phyloP scores from a whole-genome alignment of 2,329 filamentous ascomycete genomes.

The Xylariales sp. region DNA sequence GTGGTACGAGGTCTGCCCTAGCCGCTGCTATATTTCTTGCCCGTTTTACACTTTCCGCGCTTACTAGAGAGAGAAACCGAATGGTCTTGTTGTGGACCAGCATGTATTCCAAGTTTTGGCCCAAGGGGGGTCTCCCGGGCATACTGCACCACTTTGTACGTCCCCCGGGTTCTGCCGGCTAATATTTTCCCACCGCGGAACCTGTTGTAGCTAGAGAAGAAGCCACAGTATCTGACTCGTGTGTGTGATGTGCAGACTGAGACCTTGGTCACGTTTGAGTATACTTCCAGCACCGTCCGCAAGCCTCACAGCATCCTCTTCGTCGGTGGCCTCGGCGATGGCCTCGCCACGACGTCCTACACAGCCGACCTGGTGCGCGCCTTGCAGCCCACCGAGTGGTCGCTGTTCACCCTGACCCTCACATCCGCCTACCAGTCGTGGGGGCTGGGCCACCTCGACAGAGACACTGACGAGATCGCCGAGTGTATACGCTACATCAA shows the following conservation, averaged over 20 bases:
- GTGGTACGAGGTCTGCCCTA: too few species aligned
- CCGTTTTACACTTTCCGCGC: too few species aligned
- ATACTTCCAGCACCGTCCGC: background rate
- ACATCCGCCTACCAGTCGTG: constrained; percentile 1
- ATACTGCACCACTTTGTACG: constrained; percentile 4
- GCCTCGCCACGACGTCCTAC: background rate
- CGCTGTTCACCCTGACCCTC: constrained; percentile 2
- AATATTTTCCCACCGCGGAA: too few species aligned
- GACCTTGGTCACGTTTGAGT: constrained; percentile 2
- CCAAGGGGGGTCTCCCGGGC: constrained; percentile 1
- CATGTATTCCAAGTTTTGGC: constrained; percentile 2
- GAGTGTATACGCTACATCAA: constrained; percentile 1
- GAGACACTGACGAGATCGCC: constrained; percentile 3
- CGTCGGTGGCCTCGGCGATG: constrained; percentile 2
- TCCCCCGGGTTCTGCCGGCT: background rate
- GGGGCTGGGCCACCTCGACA: constrained; percentile 3
- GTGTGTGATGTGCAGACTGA: background rate
- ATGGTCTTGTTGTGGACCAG: background rate
- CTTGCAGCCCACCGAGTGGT: background rate
- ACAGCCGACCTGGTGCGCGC: background rate
- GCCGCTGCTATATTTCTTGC: too few species aligned
- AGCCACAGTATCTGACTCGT: background rate
- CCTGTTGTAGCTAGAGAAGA: background rate
- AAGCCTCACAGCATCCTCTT: constrained; percentile 5
- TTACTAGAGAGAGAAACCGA: too few species aligned